phyloP scores from a whole-genome alignment of 805 yeast genomes.

The Wickerhamiella sorbophila region DNA sequence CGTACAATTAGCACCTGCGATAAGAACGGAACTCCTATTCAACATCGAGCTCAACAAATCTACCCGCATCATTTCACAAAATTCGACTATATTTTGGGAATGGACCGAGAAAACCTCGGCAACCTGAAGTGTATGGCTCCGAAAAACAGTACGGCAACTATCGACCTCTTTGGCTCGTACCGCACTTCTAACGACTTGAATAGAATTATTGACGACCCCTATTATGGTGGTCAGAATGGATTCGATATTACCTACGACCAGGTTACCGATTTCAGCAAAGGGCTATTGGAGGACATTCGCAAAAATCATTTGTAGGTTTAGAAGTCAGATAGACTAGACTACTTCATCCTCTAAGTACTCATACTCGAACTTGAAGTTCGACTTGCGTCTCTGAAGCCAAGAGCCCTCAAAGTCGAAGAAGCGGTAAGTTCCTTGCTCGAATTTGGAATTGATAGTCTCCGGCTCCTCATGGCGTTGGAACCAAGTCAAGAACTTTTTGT shows the following conservation, averaged over 20 bases:
- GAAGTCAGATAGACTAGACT: slow-evolving; percentile 4
- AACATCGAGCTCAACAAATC: slow-evolving; percentile 63
- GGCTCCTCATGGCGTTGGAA: slow-evolving; percentile 54
- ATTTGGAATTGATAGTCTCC: slow-evolving; percentile 28
- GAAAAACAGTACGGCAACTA: slow-evolving; percentile 32
- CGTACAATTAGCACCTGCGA: slow-evolving; percentile 57
- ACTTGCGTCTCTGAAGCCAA: slow-evolving; percentile 48
- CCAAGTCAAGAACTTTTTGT: slow-evolving; percentile 65
- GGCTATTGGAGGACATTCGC: slow-evolving; percentile 35
- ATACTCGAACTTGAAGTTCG: slow-evolving; percentile 40
- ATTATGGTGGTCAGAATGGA: slow-evolving; percentile 77
- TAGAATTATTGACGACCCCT: slow-evolving; percentile 72
- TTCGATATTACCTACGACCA: slow-evolving; percentile 71
- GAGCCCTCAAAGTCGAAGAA: slow-evolving; percentile 72
- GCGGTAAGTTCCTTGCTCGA: slow-evolving; percentile 45
- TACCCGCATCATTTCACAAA: slow-evolving; percentile 49
- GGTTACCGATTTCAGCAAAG: slow-evolving; percentile 57
- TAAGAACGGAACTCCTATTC: slow-evolving; percentile 56
- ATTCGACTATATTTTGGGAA: slow-evolving; percentile 46
- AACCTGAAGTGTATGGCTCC: slow-evolving; percentile 34
- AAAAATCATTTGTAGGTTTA: background rate
- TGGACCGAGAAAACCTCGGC: slow-evolving; percentile 35
- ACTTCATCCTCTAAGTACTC: slow-evolving; percentile 31
- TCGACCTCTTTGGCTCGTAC: slow-evolving; percentile 74
- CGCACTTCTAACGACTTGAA: slow-evolving; percentile 36